phyloP scores from a whole-genome alignment of 83 land plant genomes.

The Picea mariana region DNA sequence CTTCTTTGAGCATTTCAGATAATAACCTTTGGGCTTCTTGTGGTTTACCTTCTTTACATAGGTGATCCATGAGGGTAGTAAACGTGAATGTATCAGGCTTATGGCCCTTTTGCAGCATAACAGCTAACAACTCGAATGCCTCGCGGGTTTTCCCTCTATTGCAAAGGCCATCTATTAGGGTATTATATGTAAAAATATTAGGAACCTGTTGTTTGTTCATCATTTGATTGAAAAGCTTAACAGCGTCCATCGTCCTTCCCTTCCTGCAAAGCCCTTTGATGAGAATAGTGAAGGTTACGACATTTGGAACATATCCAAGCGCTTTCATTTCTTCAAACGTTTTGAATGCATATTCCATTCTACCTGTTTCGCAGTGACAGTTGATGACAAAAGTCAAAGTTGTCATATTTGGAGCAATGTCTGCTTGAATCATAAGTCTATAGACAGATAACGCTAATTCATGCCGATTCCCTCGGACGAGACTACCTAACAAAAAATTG shows the following conservation, averaged over 20 bases:
- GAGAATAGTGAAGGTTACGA: conserved; percentile 15
- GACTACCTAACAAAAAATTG: no score
- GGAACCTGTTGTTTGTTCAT: conserved; percentile 7
- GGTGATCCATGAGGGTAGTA: conserved; percentile 25
- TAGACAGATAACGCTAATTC: no score
- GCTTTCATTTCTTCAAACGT: no score
- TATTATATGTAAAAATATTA: conserved; percentile 22
- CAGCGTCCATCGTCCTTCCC: conserved; percentile 15
- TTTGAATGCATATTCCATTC: no score
- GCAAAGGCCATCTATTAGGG: conserved; percentile 27
- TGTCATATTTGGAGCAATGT: no score
- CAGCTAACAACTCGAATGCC: conserved; percentile 23
- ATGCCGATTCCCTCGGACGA: no score
- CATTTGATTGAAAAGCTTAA: conserved; percentile 24
- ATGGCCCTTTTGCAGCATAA: conserved; percentile 28
- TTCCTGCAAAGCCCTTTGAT: conserved; percentile 20
- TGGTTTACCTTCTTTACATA: conserved; percentile 27
- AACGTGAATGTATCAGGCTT: conserved; percentile 21
- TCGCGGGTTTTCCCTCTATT: conserved; percentile 18
- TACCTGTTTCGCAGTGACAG: no score
- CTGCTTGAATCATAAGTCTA: no score
- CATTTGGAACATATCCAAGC: background rate
- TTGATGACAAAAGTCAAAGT: no score
- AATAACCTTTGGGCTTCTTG: conserved; percentile 23
- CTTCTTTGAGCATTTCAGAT: conserved; percentile 20